These are phyloP conservation scores for Trypanosoma platydactyli DNA, from an alignment of 208 protist genomes.

Conservation along the genomic window DNA sequence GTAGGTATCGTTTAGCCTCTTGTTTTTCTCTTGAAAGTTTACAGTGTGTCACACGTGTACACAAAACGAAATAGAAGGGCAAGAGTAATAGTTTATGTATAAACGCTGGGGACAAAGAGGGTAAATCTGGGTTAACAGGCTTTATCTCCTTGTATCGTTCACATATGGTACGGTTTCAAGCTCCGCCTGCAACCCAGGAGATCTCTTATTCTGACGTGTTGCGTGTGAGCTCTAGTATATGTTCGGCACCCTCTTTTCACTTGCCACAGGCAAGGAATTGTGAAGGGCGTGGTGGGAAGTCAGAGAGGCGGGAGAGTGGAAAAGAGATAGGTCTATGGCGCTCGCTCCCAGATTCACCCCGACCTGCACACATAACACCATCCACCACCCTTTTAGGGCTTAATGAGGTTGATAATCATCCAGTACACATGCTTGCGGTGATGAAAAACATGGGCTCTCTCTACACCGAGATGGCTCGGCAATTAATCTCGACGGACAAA, in stretches of 20 bases:
- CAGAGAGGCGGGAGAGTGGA: neutral
- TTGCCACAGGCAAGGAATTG: neutral
- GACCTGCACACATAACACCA: neutral
- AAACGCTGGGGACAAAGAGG: neutral
- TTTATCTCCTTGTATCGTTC: neutral
- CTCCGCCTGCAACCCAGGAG: no score
- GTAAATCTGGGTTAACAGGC: neutral
- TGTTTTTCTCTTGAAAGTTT: constrained; percentile 8
- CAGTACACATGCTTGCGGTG: constrained; percentile 8
- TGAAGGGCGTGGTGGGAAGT: neutral
- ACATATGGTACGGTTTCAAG: no score
- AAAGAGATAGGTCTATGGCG: neutral
- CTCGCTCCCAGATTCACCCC: neutral
- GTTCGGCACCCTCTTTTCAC: neutral
- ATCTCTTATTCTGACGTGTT: neutral
- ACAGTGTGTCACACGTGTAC: neutral
- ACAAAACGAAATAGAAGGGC: neutral
- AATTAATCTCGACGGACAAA: constrained; percentile 51
- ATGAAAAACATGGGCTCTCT: constrained; percentile 74
- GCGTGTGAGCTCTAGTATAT: neutral
- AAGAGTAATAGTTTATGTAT: neutral
- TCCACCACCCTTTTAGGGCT: neutral
- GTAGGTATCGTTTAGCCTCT: neutral
- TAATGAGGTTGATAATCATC: neutral
- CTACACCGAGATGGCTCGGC: constrained; percentile 71